Base-by-base conservation (phyloP, 2,329 filamentous ascomycete genomes). In the Hymenoscyphus fraxineus region DNA sequence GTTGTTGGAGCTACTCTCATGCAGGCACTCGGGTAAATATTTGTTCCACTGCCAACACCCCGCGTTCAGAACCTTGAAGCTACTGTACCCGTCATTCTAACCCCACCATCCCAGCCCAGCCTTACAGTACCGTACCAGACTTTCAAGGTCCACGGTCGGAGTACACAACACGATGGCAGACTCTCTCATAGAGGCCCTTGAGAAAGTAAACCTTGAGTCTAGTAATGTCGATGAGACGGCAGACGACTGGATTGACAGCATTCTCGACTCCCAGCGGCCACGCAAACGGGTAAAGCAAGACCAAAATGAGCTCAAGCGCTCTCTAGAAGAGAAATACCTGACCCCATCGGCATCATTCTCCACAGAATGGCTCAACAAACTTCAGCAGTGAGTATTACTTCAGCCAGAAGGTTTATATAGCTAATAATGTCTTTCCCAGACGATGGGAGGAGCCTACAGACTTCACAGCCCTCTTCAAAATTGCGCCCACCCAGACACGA, bases 401-500 rank as follows among this genome's bases (percentile, higher is more conserved):
- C 62, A 32, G 35, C 19, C 57, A 76, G 72, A 32, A 13, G 19
- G 51, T 31, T 4, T 15, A n/a, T 3, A 60, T n/a, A 61, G 54
- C 66, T 66, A 61, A 67, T 69, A 58, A 67, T 44, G 27, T 62
- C 59, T 66, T 38, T 54, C 39, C 15, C 64, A 83, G 82, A 70
- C 81, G 88, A 75, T 99, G 94, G 95, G 91, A 97, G 68, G 83
- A 87, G 64, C 86, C 91, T 3, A 85, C 88, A 44, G 89, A 97
- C 72, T 90, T 93, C 75, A 85, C 87, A n/a, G 88, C 92, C 64
- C 84, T 98, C 19, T 97, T 96, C 77, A 86, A 89, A 68, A 84
- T 98, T 62, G 92, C 93, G 1, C 91, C 93, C 3, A 96, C 94
- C 0, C 95, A 98, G 78, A 94, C 93, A 16, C 87, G 95, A 64